Evolutionary conservation across 805 yeast species (phyloP).

Genomic region (Debaryomyces castellii): DNA sequence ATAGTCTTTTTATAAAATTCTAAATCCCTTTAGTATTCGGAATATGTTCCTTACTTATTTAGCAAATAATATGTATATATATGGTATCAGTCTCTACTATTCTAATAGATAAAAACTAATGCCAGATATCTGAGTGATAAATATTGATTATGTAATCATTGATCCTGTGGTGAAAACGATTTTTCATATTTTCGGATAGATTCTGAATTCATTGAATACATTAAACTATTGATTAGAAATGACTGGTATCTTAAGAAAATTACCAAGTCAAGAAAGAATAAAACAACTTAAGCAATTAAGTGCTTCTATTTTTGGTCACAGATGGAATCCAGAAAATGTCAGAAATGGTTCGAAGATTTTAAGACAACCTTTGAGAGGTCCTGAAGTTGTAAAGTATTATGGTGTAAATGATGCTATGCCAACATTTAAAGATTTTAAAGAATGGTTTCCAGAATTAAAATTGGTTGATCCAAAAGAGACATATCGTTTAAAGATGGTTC

Average conservation of each 20-base stretch:
- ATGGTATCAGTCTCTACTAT: too few species aligned
- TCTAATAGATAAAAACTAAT: too few species aligned
- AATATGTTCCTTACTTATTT: not conserved
- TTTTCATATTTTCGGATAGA: not conserved
- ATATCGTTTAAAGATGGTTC: constrained; percentile 65
- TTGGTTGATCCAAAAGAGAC: constrained; percentile 69
- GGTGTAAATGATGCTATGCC: constrained; percentile 68
- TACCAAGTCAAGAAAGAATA: constrained; percentile 48
- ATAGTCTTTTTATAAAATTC: not conserved
- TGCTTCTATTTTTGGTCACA: constrained; percentile 66
- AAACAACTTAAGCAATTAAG: constrained; percentile 57
- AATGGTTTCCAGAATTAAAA: constrained; percentile 48
- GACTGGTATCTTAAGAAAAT: constrained; percentile 31
- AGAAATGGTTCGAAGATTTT: constrained; percentile 77
- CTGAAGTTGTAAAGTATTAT: constrained; percentile 66
- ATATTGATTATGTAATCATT: constrained; percentile 1
- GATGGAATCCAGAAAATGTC: constrained; percentile 61
- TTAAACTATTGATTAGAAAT: constrained; percentile 1
- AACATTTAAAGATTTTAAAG: constrained; percentile 57
- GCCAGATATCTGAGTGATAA: not conserved
- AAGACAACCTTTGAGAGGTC: constrained; percentile 69
- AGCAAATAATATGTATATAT: not conserved
- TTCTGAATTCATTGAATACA: not conserved
- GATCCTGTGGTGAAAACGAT: not conserved
- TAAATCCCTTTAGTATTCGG: not conserved